phyloP scores from a whole-genome alignment of 495 filamentous ascomycete genomes.

The Aspergillus avenaceus region DNA sequence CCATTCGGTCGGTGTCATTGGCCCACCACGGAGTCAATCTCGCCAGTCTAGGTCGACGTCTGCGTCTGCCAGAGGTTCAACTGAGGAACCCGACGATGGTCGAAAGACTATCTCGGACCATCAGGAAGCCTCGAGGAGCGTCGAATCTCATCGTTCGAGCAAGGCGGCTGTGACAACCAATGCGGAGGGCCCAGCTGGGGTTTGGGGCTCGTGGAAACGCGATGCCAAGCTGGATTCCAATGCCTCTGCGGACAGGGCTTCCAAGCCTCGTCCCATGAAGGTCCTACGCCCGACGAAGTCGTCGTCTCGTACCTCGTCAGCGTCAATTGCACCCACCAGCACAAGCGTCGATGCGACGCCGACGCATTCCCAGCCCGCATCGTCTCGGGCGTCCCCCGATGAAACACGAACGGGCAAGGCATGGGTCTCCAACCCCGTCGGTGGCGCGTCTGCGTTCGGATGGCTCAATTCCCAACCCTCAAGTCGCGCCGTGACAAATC shows the following conservation, averaged over 20 bases:
- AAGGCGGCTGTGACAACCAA: slow-evolving; percentile 20
- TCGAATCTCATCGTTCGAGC: slow-evolving; percentile 25
- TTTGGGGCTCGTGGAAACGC: slow-evolving; percentile 70
- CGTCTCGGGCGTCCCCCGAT: slow-evolving; percentile 21
- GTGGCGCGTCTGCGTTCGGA: slow-evolving; percentile 91
- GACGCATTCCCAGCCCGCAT: slow-evolving; percentile 18
- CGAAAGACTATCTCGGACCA: slow-evolving; percentile 22
- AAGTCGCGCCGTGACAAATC: slow-evolving; percentile 8
- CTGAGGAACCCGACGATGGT: slow-evolving; percentile 34
- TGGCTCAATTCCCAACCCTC: slow-evolving; percentile 62
- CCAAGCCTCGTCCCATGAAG: slow-evolving; percentile 65
- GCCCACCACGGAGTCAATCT: slow-evolving; percentile 11
- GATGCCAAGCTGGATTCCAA: slow-evolving; percentile 45
- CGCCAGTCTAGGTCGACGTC: slow-evolving; percentile 19
- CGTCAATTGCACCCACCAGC: slow-evolving; percentile 28
- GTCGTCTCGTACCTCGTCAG: slow-evolving; percentile 34
- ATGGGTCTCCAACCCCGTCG: slow-evolving; percentile 72
- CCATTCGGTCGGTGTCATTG: slow-evolving; percentile 27
- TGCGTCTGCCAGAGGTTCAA: slow-evolving; percentile 22
- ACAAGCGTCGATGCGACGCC: slow-evolving; percentile 22
- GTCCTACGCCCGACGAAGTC: slow-evolving; percentile 66
- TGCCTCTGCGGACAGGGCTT: slow-evolving; percentile 39
- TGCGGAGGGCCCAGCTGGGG: slow-evolving; percentile 43
- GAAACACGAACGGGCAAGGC: slow-evolving; percentile 43
- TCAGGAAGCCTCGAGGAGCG: slow-evolving; percentile 13